These are phyloP conservation scores for Arachis stenosperma DNA, from an alignment of 306 rosid species.

Conservation along the genomic window DNA sequence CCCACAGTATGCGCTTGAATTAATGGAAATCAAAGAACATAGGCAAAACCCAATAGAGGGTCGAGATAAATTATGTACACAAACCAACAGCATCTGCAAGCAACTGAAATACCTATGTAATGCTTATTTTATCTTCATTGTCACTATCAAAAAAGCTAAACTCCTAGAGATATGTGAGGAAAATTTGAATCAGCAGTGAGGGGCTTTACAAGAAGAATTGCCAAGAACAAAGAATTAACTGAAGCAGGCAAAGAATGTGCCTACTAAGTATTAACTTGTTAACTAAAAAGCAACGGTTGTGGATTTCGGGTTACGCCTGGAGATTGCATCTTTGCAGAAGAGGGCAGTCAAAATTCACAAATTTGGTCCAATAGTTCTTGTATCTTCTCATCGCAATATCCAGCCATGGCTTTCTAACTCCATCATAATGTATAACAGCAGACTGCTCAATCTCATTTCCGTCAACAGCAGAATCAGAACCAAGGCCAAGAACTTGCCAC, in stretches of 20 bases:
- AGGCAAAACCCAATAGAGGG: conserved; percentile 14
- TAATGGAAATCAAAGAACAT: neutral
- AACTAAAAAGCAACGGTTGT: conserved; percentile 14
- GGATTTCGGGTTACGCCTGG: conserved; percentile 55
- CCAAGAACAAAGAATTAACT: conserved; percentile 48
- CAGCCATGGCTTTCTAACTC: conserved; percentile 94
- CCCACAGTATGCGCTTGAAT: neutral
- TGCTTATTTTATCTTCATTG: conserved; percentile 49
- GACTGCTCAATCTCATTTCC: conserved; percentile 62
- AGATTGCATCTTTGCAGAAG: conserved; percentile 87
- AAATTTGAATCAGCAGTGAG: conserved; percentile 43
- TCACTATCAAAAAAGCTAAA: conserved; percentile 50
- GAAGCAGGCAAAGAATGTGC: conserved; percentile 45
- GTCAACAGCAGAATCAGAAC: conserved; percentile 55
- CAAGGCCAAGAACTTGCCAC: conserved; percentile 91
- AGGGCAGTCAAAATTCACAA: conserved; percentile 61
- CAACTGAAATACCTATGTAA: conserved; percentile 32
- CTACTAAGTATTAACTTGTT: conserved; percentile 25
- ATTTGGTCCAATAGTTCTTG: conserved; percentile 74
- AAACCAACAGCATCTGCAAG: conserved; percentile 38
- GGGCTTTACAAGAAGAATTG: conserved; percentile 69
- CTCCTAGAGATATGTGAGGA: conserved; percentile 43
- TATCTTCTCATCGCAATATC: conserved; percentile 76
- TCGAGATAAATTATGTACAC: conserved; percentile 54
- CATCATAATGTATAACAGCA: conserved; percentile 89